Percentiles rank a stretch among this genome's conserved stretches.
phyloP scores from a whole-genome alignment of 805 yeast species.

The Saccharomyces jurei region DNA sequence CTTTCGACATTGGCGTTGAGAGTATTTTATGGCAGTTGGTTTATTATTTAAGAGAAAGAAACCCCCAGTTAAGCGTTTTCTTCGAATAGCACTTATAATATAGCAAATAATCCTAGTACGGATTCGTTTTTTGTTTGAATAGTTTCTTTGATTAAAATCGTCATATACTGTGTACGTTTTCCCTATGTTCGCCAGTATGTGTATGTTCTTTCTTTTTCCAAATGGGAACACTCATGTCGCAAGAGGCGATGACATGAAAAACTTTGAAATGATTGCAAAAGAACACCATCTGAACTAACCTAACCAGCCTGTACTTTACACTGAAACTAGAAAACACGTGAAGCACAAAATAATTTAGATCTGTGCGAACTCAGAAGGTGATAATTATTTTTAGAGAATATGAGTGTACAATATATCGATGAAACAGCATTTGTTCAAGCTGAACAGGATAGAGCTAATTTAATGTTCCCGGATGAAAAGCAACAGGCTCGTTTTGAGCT shows the following conservation, averaged over 20 bases:
- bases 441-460: slow-evolving; percentile 31
- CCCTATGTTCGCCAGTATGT: background rate
- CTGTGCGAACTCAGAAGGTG: background rate
- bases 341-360: background rate
- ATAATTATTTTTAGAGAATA: background rate
- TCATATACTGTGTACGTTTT: background rate
- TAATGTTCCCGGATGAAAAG: slow-evolving; percentile 46
- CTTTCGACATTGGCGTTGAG: background rate
- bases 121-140: too few species aligned
- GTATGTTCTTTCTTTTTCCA: background rate
- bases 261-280: background rate
- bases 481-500: slow-evolving; percentile 84
- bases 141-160: background rate
- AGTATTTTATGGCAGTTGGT: background rate
- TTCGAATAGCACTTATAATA: background rate
- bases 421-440: slow-evolving; percentile 50
- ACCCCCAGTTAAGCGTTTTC: background rate
- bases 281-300: background rate
- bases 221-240: background rate
- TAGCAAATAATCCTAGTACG: background rate
- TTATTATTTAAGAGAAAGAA: background rate
- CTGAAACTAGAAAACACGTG: background rate
- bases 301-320: background rate
- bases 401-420: slow-evolving; percentile 19
- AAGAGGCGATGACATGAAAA: background rate